Evolutionary conservation across 805 yeast genomes (phyloP), one percentile per base, ranked within the genome.

Genomic region (Starmerella bombi): DNA sequence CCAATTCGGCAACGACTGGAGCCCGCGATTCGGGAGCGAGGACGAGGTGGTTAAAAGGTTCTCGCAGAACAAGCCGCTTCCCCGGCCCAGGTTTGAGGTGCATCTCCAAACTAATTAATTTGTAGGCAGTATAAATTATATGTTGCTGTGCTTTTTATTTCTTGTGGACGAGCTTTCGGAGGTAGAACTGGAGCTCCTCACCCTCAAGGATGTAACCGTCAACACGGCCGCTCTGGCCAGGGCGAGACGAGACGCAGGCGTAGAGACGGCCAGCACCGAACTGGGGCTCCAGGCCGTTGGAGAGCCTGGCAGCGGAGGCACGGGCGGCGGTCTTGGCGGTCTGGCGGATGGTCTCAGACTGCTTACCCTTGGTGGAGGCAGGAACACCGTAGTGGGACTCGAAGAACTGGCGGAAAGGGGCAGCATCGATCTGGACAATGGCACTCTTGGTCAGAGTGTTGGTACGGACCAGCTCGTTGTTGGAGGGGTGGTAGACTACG

Each of bases 131-230:
- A 41, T 42, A 44, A 44, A 45, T 44, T 44, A 42, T 44, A n/a
- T 37, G 23, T 25, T 21, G 25, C 32, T 23, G 23, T 33, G 20
- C n/a, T n/a, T 59, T 60, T 79, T 85, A 88, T 81, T 88, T 91
- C 86, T 91, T 88, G 52, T 51, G 53, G 69, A 95, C 93, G 70
- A 91, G 77, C 84, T 94, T 88, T 80, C 94, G 85, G 71, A 91
- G 80, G 94, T 91, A 91, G 93, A 91, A 91, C 70, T 97, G 97
- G 72, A 91, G 84, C 76, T 91, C 98, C 70, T 91, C 98, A 74
- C 98, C 98, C 78, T 91, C 98, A 70, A 91, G 82, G 74, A 91
- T 80, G 93, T 91, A 91, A 74, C 98, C 98, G 70, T 91, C 98
- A 74, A 85, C 80, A 77, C 98, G 93, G 72, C 98, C 98, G 58